phyloP scores from a whole-genome alignment of 2,329 filamentous ascomycete genomes.

The Tolypocladium ovalisporum region DNA sequence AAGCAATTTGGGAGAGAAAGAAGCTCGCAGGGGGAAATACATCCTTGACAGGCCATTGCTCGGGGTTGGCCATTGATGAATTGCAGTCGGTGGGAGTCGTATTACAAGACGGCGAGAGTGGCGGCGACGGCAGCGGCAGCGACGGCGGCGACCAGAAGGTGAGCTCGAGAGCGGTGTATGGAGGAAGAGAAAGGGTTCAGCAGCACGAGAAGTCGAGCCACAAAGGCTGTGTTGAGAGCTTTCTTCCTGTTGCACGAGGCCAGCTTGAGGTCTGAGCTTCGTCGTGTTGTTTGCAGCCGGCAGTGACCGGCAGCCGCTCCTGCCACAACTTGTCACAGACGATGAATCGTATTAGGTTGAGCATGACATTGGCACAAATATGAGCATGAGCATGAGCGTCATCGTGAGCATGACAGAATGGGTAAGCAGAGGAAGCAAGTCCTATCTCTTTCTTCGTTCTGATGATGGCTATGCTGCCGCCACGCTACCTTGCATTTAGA shows the following conservation, averaged over 20 bases:
- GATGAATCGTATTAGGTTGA: neutral
- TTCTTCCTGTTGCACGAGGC: neutral
- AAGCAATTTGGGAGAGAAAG: too few species aligned
- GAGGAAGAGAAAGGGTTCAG: neutral
- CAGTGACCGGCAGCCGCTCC: neutral
- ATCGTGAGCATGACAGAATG: neutral
- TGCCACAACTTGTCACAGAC: neutral
- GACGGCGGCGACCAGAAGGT: neutral
- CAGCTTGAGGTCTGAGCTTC: constrained; percentile 3
- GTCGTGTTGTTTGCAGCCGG: constrained; percentile 1
- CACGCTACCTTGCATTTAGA: neutral
- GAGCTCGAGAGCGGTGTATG: neutral
- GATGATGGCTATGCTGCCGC: neutral
- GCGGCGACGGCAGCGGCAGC: neutral
- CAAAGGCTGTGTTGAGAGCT: neutral
- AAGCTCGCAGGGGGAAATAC: constrained; percentile 14
- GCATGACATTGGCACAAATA: neutral
- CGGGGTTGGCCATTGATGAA: constrained; percentile 29
- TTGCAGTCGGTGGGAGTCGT: neutral
- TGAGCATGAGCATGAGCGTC: neutral
- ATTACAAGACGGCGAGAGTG: neutral
- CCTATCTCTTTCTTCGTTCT: neutral
- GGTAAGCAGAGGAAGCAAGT: neutral
- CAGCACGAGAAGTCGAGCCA: neutral
- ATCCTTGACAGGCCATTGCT: constrained; percentile 39